Percentiles rank a stretch among this genome's conserved stretches.
Evolutionary conservation across 352 stramenopile genomes (phyloP).

Genomic region (Sclerospora graminicola): DNA sequence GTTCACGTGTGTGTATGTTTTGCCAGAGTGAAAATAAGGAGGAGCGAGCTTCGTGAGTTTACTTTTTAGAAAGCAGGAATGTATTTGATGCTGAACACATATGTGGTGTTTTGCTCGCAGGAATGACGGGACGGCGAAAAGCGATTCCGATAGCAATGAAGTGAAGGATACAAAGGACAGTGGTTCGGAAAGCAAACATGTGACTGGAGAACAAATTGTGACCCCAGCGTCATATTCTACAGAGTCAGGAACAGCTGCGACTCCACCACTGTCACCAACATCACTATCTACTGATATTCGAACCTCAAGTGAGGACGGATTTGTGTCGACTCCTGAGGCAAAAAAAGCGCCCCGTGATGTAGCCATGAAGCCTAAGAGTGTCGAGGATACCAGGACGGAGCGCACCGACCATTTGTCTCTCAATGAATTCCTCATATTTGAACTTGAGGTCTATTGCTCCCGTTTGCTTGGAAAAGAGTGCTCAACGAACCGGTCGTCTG

Average conservation of each 20-base stretch:
- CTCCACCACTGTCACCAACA: conserved; percentile 15
- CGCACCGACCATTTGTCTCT: conserved; percentile 28
- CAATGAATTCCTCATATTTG: conserved; percentile 39
- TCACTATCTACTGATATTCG: conserved; percentile 5
- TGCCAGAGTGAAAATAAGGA: conserved; percentile 3
- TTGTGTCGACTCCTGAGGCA: conserved; percentile 12
- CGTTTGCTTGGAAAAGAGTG: conserved; percentile 13
- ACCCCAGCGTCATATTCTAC: conserved; percentile 1
- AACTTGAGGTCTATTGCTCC: conserved; percentile 36
- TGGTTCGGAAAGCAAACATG: not conserved
- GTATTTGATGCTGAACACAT: conserved; percentile 1
- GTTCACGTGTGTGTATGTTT: conserved; percentile 2
- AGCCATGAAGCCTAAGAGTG: conserved; percentile 7
- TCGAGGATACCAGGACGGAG: conserved; percentile 11
- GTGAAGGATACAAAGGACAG: conserved; percentile 1
- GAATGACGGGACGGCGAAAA: conserved; percentile 22
- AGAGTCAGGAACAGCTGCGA: conserved; percentile 5
- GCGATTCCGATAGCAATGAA: conserved; percentile 3
- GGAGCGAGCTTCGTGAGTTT: conserved; percentile 7
- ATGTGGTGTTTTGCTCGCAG: conserved; percentile 5
- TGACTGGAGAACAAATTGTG: not conserved
- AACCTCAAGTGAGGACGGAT: conserved; percentile 16
- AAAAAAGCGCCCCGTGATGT: conserved; percentile 6
- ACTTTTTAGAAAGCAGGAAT: not conserved
- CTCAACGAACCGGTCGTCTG: conserved; percentile 4